Evolutionary conservation across 305 asterid genomes (phyloP).

Genomic region (Andrographis paniculata): DNA sequence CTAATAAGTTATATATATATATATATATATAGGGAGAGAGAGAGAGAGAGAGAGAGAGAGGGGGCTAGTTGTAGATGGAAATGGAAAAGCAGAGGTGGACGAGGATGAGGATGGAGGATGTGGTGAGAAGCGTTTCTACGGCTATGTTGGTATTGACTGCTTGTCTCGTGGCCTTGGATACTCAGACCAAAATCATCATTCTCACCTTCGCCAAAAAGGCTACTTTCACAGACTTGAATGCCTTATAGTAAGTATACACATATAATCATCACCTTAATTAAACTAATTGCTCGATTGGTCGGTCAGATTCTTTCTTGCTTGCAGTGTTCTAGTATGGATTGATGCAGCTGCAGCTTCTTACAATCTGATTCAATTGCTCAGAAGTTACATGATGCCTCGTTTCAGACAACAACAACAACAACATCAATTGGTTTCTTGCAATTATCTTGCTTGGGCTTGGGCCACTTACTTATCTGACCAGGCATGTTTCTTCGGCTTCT

Average conservation of each 20-base stretch:
- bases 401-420: no score
- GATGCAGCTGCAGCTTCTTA: constrained; percentile 45
- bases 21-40: no score
- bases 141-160: constrained; percentile 27
- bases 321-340: constrained; percentile 42
- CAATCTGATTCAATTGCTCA: constrained; percentile 37
- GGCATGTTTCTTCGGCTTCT: constrained; percentile 12
- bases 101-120: constrained; percentile 18
- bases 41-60: no score
- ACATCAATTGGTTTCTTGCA: constrained; percentile 15
- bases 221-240: constrained; percentile 34
- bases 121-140: constrained; percentile 25
- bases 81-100: no score
- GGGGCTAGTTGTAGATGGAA: no score
- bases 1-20: no score
- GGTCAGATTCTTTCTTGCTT: background rate
- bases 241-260: constrained; percentile 22
- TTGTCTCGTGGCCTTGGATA: constrained; percentile 36
- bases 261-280: background rate
- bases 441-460: constrained; percentile 31
- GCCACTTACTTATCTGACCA: constrained; percentile 33
- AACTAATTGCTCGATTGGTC: background rate
- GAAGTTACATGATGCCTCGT: constrained; percentile 17
- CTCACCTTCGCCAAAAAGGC: constrained; percentile 28
- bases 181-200: constrained; percentile 44